These are phyloP conservation scores for Tuber magnatum DNA, from an alignment of 495 filamentous ascomycete genomes.

Conservation along the genomic window DNA sequence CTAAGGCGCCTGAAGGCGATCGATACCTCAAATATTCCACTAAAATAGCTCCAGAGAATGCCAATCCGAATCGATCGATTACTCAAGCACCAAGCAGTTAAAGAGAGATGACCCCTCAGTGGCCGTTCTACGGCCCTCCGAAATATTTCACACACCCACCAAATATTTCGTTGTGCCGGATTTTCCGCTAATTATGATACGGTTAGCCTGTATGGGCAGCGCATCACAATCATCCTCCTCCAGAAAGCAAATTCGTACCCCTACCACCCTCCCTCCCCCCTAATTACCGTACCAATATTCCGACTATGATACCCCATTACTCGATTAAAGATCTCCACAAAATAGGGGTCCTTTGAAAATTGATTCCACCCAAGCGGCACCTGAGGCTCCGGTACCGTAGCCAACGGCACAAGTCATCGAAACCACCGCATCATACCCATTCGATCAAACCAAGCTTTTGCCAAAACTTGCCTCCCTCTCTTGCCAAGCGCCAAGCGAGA, in stretches of 20 bases:
- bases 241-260: background rate
- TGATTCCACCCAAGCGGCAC: background rate
- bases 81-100: no score
- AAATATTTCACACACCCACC: no score
- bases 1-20: no score
- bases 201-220: no score
- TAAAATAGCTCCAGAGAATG: no score
- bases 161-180: no score
- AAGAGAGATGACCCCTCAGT: no score
- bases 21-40: no score
- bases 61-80: no score
- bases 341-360: background rate
- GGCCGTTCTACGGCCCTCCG: no score
- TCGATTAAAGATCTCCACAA: background rate
- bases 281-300: no score
- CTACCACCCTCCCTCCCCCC: background rate
- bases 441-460: slow-evolving; percentile 1
- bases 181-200: no score
- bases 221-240: background rate
- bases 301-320: background rate
- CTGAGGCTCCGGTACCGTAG: background rate
- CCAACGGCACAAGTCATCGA: background rate
- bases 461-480: background rate
- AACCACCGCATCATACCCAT: background rate
- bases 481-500: background rate